A percentile compares a stretch with the other conserved stretches of the same genome.
Conservation (phyloP, 2,329 filamentous ascomycete genomes). For the Onygenales sp. region DNA sequence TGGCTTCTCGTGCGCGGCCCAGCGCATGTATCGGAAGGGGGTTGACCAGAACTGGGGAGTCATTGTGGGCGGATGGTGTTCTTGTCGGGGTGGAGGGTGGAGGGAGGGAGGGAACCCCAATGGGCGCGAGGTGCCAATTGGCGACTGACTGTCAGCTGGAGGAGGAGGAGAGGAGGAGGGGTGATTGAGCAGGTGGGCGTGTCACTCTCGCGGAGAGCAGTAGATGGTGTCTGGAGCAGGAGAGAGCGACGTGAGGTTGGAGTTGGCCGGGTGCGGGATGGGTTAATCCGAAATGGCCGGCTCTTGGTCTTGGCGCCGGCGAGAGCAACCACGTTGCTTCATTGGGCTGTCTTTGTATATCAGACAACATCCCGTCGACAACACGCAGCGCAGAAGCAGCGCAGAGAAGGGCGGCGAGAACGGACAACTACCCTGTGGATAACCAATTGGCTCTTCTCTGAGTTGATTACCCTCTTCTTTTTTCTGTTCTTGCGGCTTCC, state of each 20-base stretch:
- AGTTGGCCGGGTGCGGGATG: not conserved
- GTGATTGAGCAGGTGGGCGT: constrained; percentile 6
- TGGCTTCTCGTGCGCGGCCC: constrained; percentile 79
- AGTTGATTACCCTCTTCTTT: constrained; percentile 9
- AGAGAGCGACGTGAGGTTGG: not conserved
- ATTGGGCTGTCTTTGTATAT: constrained; percentile 8
- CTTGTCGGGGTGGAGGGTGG: not conserved
- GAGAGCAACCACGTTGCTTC: constrained; percentile 36
- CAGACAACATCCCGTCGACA: constrained; percentile 8
- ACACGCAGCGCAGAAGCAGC: not conserved
- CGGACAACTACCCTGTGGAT: constrained; percentile 1
- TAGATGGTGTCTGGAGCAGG: not conserved
- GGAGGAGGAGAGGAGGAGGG: not conserved
- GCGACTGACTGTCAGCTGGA: not conserved
- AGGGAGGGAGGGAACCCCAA: too few relatives aligned
- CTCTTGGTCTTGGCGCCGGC: constrained; percentile 21
- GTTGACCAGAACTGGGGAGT: constrained; percentile 71
- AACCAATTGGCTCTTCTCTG: constrained; percentile 1
- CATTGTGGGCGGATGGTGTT: constrained; percentile 23
- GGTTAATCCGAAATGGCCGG: not conserved
- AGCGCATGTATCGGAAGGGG: constrained; percentile 77
- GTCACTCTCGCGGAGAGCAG: not conserved
- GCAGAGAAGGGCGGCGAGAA: not conserved
- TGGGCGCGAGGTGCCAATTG: not conserved
- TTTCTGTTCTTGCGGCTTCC: constrained; percentile 17